phyloP scores from a whole-genome alignment of 768 basidiomycete genomes.

The Hydnomerulius pinastri region DNA sequence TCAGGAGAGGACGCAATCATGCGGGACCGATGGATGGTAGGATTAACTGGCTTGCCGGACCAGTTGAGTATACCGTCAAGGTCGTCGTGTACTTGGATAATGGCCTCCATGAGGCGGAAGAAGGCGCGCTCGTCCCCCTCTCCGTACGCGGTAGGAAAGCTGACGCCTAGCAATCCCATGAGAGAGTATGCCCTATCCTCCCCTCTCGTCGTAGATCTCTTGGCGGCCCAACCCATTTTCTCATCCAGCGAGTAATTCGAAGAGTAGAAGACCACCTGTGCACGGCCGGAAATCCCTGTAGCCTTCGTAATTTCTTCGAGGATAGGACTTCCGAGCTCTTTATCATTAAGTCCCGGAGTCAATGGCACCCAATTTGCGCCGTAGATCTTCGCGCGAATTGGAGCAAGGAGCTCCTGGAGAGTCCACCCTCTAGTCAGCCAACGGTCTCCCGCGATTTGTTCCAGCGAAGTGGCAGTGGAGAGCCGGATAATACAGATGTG shows the following conservation, averaged over 20 bases:
- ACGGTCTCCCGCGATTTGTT: slow-evolving; percentile 1
- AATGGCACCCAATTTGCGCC: slow-evolving; percentile 5
- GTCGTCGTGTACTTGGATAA: background rate
- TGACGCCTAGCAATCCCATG: slow-evolving; percentile 8
- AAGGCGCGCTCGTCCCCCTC: slow-evolving; percentile 6
- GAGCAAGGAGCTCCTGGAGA: slow-evolving; percentile 3
- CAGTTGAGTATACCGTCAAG: background rate
- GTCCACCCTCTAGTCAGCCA: slow-evolving; percentile 16
- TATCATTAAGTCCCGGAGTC: background rate
- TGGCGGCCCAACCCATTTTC: slow-evolving; percentile 7
- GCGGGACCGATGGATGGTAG: background rate
- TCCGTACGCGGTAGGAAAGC: slow-evolving; percentile 10
- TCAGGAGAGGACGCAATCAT: background rate
- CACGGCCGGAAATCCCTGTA: background rate
- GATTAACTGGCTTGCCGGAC: background rate
- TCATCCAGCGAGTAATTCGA: background rate
- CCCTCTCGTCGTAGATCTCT: slow-evolving; percentile 10
- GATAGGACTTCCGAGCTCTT: background rate
- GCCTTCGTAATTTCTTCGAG: background rate
- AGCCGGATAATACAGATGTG: slow-evolving; percentile 11
- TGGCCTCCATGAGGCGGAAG: background rate
- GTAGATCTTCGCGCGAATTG: slow-evolving; percentile 13
- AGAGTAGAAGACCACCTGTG: background rate
- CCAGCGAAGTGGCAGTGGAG: background rate
- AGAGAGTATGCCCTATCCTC: slow-evolving; percentile 15